phyloP scores from a whole-genome alignment of 768 basidiomycete genomes.

The Rhodotorula sphaerocarpa region DNA sequence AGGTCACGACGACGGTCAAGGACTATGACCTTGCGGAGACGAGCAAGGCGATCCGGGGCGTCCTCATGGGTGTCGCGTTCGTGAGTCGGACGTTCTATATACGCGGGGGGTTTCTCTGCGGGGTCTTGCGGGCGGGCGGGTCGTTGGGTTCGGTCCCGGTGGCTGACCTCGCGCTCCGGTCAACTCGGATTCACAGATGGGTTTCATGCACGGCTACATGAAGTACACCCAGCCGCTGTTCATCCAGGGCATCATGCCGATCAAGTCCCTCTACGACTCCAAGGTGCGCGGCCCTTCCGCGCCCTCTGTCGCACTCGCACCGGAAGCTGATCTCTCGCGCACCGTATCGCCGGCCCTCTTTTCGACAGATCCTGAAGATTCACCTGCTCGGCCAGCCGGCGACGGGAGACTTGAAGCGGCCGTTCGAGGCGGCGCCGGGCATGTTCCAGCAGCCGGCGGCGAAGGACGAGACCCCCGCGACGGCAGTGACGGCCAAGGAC shows the following conservation, averaged over 20 bases:
- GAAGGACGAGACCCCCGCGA: slow-evolving; percentile 74
- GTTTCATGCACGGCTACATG: slow-evolving; percentile 85
- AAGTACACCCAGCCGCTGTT: slow-evolving; percentile 94
- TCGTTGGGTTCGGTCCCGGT: too few relatives aligned
- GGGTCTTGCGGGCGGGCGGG: too few relatives aligned
- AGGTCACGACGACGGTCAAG: slow-evolving; percentile 80
- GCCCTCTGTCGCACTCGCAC: not conserved
- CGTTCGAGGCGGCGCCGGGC: slow-evolving; percentile 53
- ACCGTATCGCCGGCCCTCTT: not conserved
- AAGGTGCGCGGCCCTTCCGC: slow-evolving; percentile 49
- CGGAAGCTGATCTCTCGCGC: not conserved
- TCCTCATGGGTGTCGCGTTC: slow-evolving; percentile 44
- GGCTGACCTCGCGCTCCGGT: too few relatives aligned
- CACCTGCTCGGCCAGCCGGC: slow-evolving; percentile 70
- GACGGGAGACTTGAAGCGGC: slow-evolving; percentile 78
- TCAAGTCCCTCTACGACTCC: slow-evolving; percentile 81
- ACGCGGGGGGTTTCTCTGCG: not conserved
- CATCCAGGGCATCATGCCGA: slow-evolving; percentile 88
- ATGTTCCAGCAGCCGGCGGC: slow-evolving; percentile 45
- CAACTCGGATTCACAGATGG: slow-evolving; percentile 58
- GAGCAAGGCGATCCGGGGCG: slow-evolving; percentile 54
- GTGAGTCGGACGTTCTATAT: slow-evolving; percentile 40
- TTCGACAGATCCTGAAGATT: slow-evolving; percentile 52
- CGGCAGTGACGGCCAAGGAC: slow-evolving; percentile 70
- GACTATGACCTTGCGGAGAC: slow-evolving; percentile 89